Evolutionary conservation across 306 rosid genomes (phyloP), one percentile per base, ranked within the genome.

Genomic region (Gillenia trifoliata): DNA sequence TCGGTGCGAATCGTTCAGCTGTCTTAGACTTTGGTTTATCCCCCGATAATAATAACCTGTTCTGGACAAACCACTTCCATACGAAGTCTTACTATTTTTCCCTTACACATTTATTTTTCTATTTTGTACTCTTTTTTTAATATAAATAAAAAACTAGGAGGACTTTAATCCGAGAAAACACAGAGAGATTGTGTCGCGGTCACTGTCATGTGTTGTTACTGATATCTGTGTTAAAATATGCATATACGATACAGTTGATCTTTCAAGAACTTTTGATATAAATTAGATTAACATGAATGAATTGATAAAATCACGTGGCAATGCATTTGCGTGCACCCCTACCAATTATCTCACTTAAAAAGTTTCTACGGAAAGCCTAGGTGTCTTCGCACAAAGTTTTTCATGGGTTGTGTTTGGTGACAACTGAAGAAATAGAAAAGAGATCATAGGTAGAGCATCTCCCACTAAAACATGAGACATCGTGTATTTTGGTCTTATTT

Each of bases 1-100:
- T 80, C 85, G 87, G 87, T 72, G 77, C 70, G 59, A 71, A 6
- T 6, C 40, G 12, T 28, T 60, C 9, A 25, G 76, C 67, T 26
- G 40, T 23, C 19, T 20, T 0, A n/a, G 17, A 26, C 3, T 36
- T 38, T 5, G 55, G 19, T 33, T 63, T 63, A 16, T 49, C 22
- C 3, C 3, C 19, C n/a, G n/a, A n/a, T n/a, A 1, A 45, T 45
- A 17, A 4, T 45, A 15, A 15, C 17, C 79, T 15, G 66, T 11
- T 15, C 67, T 29, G 67, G 30, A 54, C 23, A 36, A 36, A 36
- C 5, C 36, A 60, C 36, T 60, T 61, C 17, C 40, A 12, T 54
- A 13, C 5, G 12, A 2, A 3, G 12, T 54, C 13, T 54, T 19
- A 54, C 20, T 7, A 52, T 52, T 52, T 20, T 52, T 1, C 20